Conservation (phyloP, 257 asterid species). For the Penstemon barbatus region DNA sequence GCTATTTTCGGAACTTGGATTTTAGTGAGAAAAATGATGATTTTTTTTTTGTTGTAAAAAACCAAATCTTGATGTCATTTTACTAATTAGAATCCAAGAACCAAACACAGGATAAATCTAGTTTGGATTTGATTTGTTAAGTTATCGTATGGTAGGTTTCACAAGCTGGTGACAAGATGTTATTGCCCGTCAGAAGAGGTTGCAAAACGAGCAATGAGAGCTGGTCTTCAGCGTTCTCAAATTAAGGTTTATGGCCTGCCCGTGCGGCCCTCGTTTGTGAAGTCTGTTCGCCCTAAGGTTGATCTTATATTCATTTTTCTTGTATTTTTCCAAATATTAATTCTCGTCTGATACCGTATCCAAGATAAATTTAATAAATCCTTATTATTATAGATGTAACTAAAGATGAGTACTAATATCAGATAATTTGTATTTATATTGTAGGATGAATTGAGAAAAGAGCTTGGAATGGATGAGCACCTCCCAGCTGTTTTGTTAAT, state of each 20-base stretch:
- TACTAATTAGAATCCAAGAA: too few relatives aligned
- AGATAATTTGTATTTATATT: slow-evolving; percentile 5
- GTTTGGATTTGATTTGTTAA: slow-evolving; percentile 27
- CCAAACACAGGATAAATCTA: too few relatives aligned
- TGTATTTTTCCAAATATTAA: not conserved
- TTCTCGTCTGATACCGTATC: slow-evolving; percentile 1
- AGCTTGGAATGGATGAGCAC: slow-evolving; percentile 80
- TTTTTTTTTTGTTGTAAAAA: too few relatives aligned
- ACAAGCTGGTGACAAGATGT: slow-evolving; percentile 97
- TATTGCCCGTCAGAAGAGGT: slow-evolving; percentile 97
- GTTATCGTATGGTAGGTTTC: slow-evolving; percentile 67
- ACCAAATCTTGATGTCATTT: too few relatives aligned
- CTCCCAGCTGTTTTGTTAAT: slow-evolving; percentile 90
- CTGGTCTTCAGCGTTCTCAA: slow-evolving; percentile 83
- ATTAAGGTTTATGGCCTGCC: slow-evolving; percentile 95
- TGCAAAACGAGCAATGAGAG: slow-evolving; percentile 90
- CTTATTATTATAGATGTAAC: not conserved
- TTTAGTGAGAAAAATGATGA: too few relatives aligned
- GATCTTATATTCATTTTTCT: slow-evolving; percentile 2
- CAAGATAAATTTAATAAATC: slow-evolving; percentile 4
- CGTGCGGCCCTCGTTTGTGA: slow-evolving; percentile 93
- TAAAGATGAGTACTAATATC: slow-evolving; percentile 11
- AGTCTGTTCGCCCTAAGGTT: slow-evolving; percentile 85
- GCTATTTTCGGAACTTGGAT: too few relatives aligned
- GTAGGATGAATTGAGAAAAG: slow-evolving; percentile 78